Base-by-base conservation (phyloP, 257 asterid genomes). In the Leptodermis oblonga region DNA sequence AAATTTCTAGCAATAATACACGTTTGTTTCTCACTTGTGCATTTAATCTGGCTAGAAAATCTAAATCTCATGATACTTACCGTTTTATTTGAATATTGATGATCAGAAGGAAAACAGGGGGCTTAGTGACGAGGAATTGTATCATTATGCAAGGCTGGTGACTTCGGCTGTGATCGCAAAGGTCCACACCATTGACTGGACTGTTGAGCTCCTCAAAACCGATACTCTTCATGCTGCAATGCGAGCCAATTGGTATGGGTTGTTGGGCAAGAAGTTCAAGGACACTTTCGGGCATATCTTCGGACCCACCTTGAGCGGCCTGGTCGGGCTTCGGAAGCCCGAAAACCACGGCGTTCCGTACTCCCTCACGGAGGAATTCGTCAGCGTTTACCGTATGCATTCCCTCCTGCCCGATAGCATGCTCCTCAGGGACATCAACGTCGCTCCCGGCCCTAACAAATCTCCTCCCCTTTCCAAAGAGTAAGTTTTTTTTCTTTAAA, bases 181-280 rank as follows among this genome's bases (percentile, higher is more conserved):
- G 70, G 68, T 88, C 61, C 95, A 88, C 85, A 86, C 95, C 33
- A 86, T 88, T 68, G 95, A 88, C 61, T 88, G 95, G 95, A 84
- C 92, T 0, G 79, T 88, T 14, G 95, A 86, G 71, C 90, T 88
- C 69, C 90, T 86, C 13, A 88, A 84, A 46, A 86, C 87, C 0
- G 82, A 84, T 43, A 84, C 70, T 36, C 37, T 86, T 36, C 79
- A 26, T 0, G 92, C 90, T 0, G 90, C 54, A 48, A 78, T 88
- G 92, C 82, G 90, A 0, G 58, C 37, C 49, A 84, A 83, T 61
- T 88, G 92, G 92, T 86, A 88, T 31, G 92, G 92, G 60, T 5
- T 85, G 69, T 48, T 88, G 73, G 96, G 92, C 33, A 88, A 88
- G 79, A 76, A 43, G 45, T 43, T 88, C 2, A 88, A 85, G 75